Base-by-base conservation (phyloP, 1,284 basidiomycete species). In the Lentinula novae-zelandiae region DNA sequence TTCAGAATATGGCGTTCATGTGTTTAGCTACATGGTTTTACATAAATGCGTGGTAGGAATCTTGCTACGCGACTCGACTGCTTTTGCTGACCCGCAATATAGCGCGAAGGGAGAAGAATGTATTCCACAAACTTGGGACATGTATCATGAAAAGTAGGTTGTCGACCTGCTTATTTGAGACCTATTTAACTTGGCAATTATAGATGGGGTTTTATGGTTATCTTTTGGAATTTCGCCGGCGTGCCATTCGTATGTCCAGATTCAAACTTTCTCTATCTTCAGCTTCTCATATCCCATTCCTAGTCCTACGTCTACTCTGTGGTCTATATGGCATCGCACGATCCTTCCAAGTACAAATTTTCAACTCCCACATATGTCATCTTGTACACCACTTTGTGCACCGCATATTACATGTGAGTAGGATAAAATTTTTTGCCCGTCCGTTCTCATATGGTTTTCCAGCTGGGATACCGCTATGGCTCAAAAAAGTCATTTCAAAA, bases 91-190 rank as follows among this genome's bases (percentile, higher is more conserved):
- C 57, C 33, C 48, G 64, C 17, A 60, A n/a, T 38, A 46, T 27
- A 80, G 79, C 63, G 90, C 84, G 65, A 96, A 96, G 74, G 94
- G 90, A 59, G 93, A 96, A 71, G 95, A 99, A 72, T 96, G 95
- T 75, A 99, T 99, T 66, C 97, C 97, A 17, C 96, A 98, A 73
- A 99, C 96, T 9, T 98, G 96, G 96, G 95, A 98, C 71, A 97
- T 98, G 93, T 96, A 89, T 78, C 92, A 96, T 70, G 95, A 98
- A 72, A 98, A 98, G 82, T 93, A 78, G 58, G 72, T 20, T 36
- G 38, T 53, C n/a, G 10, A n/a, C n/a, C 13, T 36, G 22, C 27
- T 12, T 20, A 12, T 20, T 49, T 13, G 40, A 39, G 48, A n/a
- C 5, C 22, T 15, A n/a, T 15, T 48, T 40, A 42, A 20, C 31